Evolutionary conservation across 1,139 yeast genomes (phyloP), one percentile per base, ranked within the genome.

Genomic region (Scheffersomyces insectosa): DNA sequence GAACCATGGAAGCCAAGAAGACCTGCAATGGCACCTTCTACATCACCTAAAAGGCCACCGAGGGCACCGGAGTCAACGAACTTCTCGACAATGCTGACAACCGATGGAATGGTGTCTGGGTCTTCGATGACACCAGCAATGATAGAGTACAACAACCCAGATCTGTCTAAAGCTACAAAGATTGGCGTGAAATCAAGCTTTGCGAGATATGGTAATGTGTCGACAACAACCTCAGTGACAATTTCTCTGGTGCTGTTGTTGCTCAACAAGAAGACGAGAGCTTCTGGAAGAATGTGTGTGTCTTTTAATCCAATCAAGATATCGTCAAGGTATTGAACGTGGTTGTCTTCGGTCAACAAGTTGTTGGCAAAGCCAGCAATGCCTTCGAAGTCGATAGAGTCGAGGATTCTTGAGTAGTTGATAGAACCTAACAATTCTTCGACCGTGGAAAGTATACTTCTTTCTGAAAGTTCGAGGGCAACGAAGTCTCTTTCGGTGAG

Each of bases 351-450:
- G 20, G 52, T 54, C 46, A 68, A 60, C 32, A 68, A 48, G 25
- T 55, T 52, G 45, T 68, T 59, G 28, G 61, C 58, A 54, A 56
- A 57, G 3, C 72, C 73, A 11, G 73, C 70, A 48, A 65, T 59
- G 28, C 55, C 51, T 45, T 67, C 70, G 40, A 54, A 59, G 45
- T 64, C 54, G 33, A 65, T 55, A 28, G 44, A 44, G 8, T 54
- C 50, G 28, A 63, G 33, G 25, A 58, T 32, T 13, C 55, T 53
- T 5, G 65, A 54, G 16, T 59, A 52, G 44, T 60, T 59, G 42
- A 60, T 37, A 10, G 42, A 41, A 8, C 41, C 45, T 10, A 49
- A 40, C n/a, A 51, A 32, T 29, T 45, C 36, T 10, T 45, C 49
- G 10, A 40, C 49, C 10, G 42, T 32, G 20, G 49, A 42, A 7